phyloP scores from a whole-genome alignment of 345 rosid species.

The Nasturtium officinale region DNA sequence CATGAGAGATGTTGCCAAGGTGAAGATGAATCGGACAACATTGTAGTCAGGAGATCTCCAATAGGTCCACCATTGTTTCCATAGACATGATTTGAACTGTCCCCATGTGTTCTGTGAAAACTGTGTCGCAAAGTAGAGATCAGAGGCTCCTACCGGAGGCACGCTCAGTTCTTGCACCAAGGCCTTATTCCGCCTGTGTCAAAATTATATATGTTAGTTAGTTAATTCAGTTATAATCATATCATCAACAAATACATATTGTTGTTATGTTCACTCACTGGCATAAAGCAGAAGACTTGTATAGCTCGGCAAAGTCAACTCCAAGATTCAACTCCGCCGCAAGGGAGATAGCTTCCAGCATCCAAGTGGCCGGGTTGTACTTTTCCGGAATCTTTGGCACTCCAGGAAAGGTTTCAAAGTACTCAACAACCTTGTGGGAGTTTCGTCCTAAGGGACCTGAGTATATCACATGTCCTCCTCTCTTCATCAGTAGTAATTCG shows the following conservation, averaged over 20 bases:
- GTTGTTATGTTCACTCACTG: slow-evolving; percentile 50
- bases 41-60: slow-evolving; percentile 83
- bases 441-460: slow-evolving; percentile 66
- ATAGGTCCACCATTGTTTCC: slow-evolving; percentile 81
- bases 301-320: slow-evolving; percentile 71
- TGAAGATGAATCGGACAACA: slow-evolving; percentile 58
- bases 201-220: slow-evolving; percentile 4
- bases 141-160: slow-evolving; percentile 54
- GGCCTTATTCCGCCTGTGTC: slow-evolving; percentile 57
- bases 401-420: slow-evolving; percentile 76
- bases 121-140: slow-evolving; percentile 55
- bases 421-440: slow-evolving; percentile 72
- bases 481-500: slow-evolving; percentile 82
- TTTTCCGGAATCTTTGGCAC: slow-evolving; percentile 70
- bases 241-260: neutral
- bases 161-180: slow-evolving; percentile 56
- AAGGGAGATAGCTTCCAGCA: slow-evolving; percentile 81
- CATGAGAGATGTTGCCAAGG: slow-evolving; percentile 55
- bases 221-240: neutral
- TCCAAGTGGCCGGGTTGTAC: slow-evolving; percentile 88
- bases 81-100: slow-evolving; percentile 65
- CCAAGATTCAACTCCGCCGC: slow-evolving; percentile 73
- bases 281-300: slow-evolving; percentile 58
- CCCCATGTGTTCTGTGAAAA: slow-evolving; percentile 61
- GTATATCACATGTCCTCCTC: slow-evolving; percentile 85